These are phyloP conservation scores for Vitis labrusca DNA, from an alignment of 164 flowering plant species.

Conservation along the genomic window DNA sequence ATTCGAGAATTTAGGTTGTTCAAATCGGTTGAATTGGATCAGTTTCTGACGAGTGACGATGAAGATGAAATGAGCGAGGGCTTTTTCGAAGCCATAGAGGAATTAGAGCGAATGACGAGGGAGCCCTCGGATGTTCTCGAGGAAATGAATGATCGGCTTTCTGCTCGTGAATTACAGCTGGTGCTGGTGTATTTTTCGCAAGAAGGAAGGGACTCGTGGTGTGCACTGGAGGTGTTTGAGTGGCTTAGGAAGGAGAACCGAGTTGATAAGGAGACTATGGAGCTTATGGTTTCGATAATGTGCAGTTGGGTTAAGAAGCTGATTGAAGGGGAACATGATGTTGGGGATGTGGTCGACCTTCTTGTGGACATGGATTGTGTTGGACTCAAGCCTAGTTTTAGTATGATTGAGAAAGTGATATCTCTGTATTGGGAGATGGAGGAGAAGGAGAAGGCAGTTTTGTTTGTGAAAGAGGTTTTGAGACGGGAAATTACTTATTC, in stretches of 20 bases:
- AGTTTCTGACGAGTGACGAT: slow-evolving; percentile 53
- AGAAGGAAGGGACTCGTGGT: slow-evolving; percentile 96
- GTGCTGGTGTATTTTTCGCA: slow-evolving; percentile 89
- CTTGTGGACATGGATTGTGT: slow-evolving; percentile 95
- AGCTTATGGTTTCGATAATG: slow-evolving; percentile 94
- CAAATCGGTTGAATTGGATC: slow-evolving; percentile 57
- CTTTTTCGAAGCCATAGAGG: slow-evolving; percentile 86
- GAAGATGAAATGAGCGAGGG: slow-evolving; percentile 76
- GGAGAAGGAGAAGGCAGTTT: slow-evolving; percentile 57
- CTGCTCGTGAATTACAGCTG: slow-evolving; percentile 73
- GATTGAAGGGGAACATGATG: slow-evolving; percentile 53
- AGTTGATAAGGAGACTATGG: slow-evolving; percentile 92
- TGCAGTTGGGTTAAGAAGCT: slow-evolving; percentile 85
- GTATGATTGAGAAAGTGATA: slow-evolving; percentile 91
- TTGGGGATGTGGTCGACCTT: slow-evolving; percentile 75
- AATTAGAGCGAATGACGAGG: slow-evolving; percentile 79
- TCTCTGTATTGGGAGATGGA: slow-evolving; percentile 82
- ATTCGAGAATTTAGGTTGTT: slow-evolving; percentile 36
- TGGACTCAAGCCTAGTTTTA: slow-evolving; percentile 75
- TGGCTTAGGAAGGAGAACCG: slow-evolving; percentile 84
- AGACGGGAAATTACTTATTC: slow-evolving; percentile 42
- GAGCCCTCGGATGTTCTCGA: slow-evolving; percentile 87
- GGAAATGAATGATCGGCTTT: slow-evolving; percentile 71
- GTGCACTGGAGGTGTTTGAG: slow-evolving; percentile 92
- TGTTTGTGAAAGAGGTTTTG: slow-evolving; percentile 78